Evolutionary conservation across 1,139 yeast species (phyloP).

Genomic region (Kodamaea fungicola): DNA sequence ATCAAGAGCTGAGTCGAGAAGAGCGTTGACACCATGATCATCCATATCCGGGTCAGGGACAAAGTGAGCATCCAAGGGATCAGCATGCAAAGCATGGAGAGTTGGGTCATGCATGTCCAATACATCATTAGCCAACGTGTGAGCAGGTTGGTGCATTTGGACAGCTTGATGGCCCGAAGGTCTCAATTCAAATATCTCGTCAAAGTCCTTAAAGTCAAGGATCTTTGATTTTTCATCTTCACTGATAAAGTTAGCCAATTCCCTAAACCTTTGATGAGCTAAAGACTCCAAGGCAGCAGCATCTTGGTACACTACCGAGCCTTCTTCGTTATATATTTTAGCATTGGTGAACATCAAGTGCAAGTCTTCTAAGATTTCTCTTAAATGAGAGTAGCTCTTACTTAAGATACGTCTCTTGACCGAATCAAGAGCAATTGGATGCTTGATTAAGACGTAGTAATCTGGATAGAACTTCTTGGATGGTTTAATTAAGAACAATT

Average conservation of each 20-base stretch:
- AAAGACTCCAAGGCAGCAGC: slow-evolving; percentile 63
- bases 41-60: neutral
- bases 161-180: slow-evolving; percentile 28
- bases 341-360: slow-evolving; percentile 83
- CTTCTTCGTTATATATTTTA: slow-evolving; percentile 83
- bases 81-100: neutral
- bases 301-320: slow-evolving; percentile 77
- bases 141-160: slow-evolving; percentile 3
- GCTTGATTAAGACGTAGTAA: slow-evolving; percentile 72
- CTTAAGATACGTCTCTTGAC: slow-evolving; percentile 58
- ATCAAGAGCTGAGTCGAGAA: slow-evolving; percentile 10
- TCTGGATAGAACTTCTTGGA: slow-evolving; percentile 78
- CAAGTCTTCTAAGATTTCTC: slow-evolving; percentile 68
- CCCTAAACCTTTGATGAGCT: slow-evolving; percentile 33
- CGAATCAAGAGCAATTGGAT: slow-evolving; percentile 78
- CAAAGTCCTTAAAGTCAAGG: slow-evolving; percentile 50
- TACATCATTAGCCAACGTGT: neutral
- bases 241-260: slow-evolving; percentile 18
- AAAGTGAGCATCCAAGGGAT: neutral
- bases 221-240: slow-evolving; percentile 28
- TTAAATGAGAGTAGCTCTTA: slow-evolving; percentile 49
- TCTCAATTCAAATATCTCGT: slow-evolving; percentile 41
- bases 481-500: slow-evolving; percentile 65
- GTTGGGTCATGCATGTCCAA: neutral
- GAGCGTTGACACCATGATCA: slow-evolving; percentile 1